phyloP scores from a whole-genome alignment of 495 filamentous ascomycete genomes.

The Amphirosellinia nigrospora region DNA sequence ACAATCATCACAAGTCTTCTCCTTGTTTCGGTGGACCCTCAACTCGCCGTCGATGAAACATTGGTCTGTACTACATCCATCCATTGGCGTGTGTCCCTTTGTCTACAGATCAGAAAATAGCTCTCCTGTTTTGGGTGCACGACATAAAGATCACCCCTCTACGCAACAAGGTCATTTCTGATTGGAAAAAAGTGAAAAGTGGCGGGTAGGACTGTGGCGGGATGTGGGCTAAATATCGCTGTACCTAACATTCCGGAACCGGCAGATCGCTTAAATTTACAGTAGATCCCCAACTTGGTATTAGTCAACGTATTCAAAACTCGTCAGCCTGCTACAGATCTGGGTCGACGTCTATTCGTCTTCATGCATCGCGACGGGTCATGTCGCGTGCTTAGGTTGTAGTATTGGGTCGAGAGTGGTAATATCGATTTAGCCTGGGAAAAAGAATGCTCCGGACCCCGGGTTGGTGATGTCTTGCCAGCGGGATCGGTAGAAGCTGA shows the following conservation, averaged over 20 bases:
- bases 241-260: not conserved
- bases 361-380: conserved; percentile 13
- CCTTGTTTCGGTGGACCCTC: not conserved
- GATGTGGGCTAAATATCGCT: not conserved
- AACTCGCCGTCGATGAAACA: not conserved
- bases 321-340: not conserved
- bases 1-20: not conserved
- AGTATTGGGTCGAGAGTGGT: conserved; percentile 1
- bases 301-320: not conserved
- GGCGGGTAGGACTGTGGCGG: not conserved
- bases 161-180: not conserved
- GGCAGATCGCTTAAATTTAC: not conserved
- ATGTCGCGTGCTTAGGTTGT: not conserved
- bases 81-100: not conserved
- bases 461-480: not conserved
- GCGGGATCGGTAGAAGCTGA: conserved; percentile 1
- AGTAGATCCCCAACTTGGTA: not conserved
- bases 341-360: not conserved
- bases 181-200: not conserved
- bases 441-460: not conserved
- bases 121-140: not conserved
- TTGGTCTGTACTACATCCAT: too few species aligned
- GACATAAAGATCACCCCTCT: not conserved
- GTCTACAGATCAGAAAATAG: not conserved
- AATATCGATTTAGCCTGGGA: conserved; percentile 13